phyloP scores from a whole-genome alignment of 2,329 filamentous ascomycete species.

The Gyromitra esculenta region DNA sequence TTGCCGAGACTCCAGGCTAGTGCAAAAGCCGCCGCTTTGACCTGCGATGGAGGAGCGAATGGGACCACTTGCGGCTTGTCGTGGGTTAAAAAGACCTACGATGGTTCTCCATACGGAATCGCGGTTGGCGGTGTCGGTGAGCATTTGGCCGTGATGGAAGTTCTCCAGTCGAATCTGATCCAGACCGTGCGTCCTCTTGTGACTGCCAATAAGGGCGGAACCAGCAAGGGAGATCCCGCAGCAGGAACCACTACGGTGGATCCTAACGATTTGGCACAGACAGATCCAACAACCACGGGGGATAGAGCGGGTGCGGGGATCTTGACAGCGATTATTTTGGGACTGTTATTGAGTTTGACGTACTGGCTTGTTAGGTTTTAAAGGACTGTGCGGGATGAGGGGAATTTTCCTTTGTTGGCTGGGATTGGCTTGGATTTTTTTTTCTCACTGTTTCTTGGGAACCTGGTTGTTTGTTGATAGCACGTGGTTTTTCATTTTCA shows the following conservation, averaged over 20 bases:
- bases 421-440: slow-evolving; percentile 27
- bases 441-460: slow-evolving; percentile 20
- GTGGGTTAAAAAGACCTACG: slow-evolving; percentile 70
- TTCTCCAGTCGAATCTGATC: slow-evolving; percentile 69
- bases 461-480: slow-evolving; percentile 27
- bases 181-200: slow-evolving; percentile 63
- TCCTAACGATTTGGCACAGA: slow-evolving; percentile 33
- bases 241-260: slow-evolving; percentile 57
- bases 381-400: not conserved
- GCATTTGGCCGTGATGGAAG: slow-evolving; percentile 73
- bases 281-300: slow-evolving; percentile 63
- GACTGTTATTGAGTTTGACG: slow-evolving; percentile 65
- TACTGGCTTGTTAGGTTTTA: slow-evolving; percentile 54
- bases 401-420: slow-evolving; percentile 34
- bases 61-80: slow-evolving; percentile 69
- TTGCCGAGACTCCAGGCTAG: slow-evolving; percentile 65
- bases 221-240: slow-evolving; percentile 63
- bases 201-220: slow-evolving; percentile 68
- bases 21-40: slow-evolving; percentile 67
- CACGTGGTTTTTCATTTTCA: slow-evolving; percentile 1
- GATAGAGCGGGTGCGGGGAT: slow-evolving; percentile 69
- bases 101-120: slow-evolving; percentile 61
- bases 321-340: slow-evolving; percentile 65
- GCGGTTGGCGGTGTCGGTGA: slow-evolving; percentile 67
- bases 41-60: slow-evolving; percentile 68